Conservation (phyloP, 352 stramenopile species). For the Albugo laibachii region DNA sequence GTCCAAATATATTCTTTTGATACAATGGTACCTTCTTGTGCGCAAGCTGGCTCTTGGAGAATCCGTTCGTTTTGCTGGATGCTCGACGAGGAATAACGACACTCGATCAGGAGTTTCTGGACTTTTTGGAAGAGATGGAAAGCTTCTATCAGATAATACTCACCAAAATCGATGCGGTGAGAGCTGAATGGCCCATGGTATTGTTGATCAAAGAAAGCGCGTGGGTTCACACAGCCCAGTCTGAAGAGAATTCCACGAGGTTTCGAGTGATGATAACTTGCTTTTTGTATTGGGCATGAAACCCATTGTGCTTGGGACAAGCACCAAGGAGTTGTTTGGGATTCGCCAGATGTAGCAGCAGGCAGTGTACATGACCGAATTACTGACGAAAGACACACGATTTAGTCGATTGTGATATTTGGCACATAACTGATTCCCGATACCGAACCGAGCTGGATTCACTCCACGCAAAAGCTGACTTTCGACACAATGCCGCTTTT, state of each 20-base stretch:
- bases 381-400: slow-evolving; percentile 6
- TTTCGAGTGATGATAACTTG: neutral
- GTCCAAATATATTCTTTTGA: too few relatives aligned
- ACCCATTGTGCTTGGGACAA: slow-evolving; percentile 56
- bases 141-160: slow-evolving; percentile 80
- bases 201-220: neutral
- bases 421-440: slow-evolving; percentile 8
- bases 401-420: slow-evolving; percentile 1
- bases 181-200: neutral
- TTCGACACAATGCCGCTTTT: too few relatives aligned
- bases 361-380: slow-evolving; percentile 34
- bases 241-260: neutral
- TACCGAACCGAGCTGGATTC: slow-evolving; percentile 7
- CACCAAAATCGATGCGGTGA: slow-evolving; percentile 70
- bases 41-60: slow-evolving; percentile 70
- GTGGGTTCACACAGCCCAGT: neutral
- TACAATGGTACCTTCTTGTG: too few relatives aligned
- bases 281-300: slow-evolving; percentile 38
- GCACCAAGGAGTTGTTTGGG: slow-evolving; percentile 54
- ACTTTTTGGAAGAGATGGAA: slow-evolving; percentile 61
- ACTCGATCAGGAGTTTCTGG: slow-evolving; percentile 77
- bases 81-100: slow-evolving; percentile 45
- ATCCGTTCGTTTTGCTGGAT: slow-evolving; percentile 59
- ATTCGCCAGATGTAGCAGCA: slow-evolving; percentile 59
- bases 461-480: slow-evolving; percentile 5